Evolutionary conservation across 176 grass and related monocot genomes (phyloP).

Genomic region (Cenchrus purpureus): DNA sequence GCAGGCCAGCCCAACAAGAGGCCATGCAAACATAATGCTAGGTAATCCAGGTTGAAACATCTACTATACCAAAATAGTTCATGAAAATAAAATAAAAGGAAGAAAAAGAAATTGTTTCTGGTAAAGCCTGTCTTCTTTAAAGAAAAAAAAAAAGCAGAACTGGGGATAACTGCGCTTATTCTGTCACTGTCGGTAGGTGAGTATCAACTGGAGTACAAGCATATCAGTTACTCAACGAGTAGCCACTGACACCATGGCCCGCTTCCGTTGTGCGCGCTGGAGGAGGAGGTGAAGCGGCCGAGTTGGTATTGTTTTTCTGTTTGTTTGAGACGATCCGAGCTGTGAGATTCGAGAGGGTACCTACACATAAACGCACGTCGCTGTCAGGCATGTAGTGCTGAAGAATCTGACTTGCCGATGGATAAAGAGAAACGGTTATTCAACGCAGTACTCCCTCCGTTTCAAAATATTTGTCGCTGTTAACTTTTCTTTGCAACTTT

Average conservation of each 20-base stretch:
- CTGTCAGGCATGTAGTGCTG: slow-evolving; percentile 9
- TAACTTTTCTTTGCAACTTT: no score
- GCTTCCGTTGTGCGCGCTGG: not conserved
- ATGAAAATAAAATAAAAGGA: not conserved
- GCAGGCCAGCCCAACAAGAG: not conserved
- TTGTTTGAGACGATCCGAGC: not conserved
- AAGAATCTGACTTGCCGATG: not conserved
- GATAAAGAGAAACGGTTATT: not conserved
- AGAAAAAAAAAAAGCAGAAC: not conserved
- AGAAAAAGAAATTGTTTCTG: not conserved
- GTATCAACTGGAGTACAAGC: not conserved
- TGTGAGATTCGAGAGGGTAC: not conserved
- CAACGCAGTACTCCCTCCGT: not conserved
- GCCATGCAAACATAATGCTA: not conserved
- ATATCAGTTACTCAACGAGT: not conserved
- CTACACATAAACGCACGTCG: slow-evolving; percentile 32
- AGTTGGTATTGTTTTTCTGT: not conserved
- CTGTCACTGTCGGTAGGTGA: slow-evolving; percentile 3
- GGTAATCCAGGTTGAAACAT: slow-evolving; percentile 8
- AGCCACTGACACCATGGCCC: slow-evolving; percentile 14
- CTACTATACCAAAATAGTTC: not conserved
- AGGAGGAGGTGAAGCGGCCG: no score
- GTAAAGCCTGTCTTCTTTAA: not conserved
- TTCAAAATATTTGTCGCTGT: no score
- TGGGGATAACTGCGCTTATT: slow-evolving; percentile 9